Evolutionary conservation across 106 monocot genomes (phyloP), one percentile per base, ranked within the genome.

Genomic region (Dioscorea alata): DNA sequence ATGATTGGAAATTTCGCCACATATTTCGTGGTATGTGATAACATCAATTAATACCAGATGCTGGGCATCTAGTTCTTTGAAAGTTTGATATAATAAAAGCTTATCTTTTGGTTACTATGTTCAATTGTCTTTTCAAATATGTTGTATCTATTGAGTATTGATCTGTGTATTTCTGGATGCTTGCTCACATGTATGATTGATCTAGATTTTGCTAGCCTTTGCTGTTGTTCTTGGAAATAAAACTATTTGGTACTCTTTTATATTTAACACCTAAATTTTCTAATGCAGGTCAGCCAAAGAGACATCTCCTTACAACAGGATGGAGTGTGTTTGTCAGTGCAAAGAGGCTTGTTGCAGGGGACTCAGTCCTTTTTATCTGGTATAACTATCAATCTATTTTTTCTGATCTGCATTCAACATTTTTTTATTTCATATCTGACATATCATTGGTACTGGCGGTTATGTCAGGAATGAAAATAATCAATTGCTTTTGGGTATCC

Each of bases 281-380:
- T 64, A 12, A 23, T 68, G 67, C 78, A 79, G 78, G 78, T 63
- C 78, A 79, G 56, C 78, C 78, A 4, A 79, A 79, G 59, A 73
- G 78, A 48, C 78, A 79, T 73, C 78, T 78, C 18, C 78, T 78
- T 48, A 78, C 77, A 9, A 77, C 76, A 42, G 76, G 76, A 35
- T 76, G 76, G 76, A 76, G 76, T 48, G 69, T 76, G 12, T 77
- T 77, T 65, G 71, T 78, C 32, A 78, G 78, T 73, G 72, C 78
- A 53, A 79, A 79, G 73, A 79, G 78, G 51, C 78, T 79, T 68
- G 78, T 73, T 73, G 78, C 78, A 10, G 78, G 78, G 8, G 78
- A 79, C 54, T 73, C 78, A 24, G 78, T 79, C 18, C 60, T 79
- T 54, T 79, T 79, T 79, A 79, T 79, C 48, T 79, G 78, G 78